Evolutionary conservation across 2,329 filamentous ascomycete species (phyloP).

Genomic region (Aspergillus awamori): DNA sequence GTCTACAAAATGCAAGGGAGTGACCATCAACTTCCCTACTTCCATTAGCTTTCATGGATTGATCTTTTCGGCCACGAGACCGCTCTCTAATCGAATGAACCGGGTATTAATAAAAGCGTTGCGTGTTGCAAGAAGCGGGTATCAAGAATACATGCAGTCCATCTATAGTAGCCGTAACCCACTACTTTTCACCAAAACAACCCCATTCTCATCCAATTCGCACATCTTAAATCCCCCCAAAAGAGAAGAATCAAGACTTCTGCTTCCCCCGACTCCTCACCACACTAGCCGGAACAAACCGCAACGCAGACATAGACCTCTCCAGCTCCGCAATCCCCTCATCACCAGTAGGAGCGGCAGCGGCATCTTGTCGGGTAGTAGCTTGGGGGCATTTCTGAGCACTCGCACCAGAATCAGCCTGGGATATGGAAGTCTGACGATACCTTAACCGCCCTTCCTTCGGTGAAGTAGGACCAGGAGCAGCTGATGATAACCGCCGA

Average conservation of each 20-base stretch:
- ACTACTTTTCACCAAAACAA: not conserved
- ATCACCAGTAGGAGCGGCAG: constrained; percentile 18
- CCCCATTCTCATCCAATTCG: not conserved
- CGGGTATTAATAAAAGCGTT: no score
- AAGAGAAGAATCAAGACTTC: constrained; percentile 11
- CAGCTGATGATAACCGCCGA: constrained; percentile 42
- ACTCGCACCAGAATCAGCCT: not conserved
- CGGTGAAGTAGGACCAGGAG: constrained; percentile 27
- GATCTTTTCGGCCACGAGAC: not conserved
- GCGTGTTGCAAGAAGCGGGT: no score
- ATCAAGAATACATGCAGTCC: no score
- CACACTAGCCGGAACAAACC: constrained; percentile 49
- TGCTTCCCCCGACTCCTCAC: constrained; percentile 27
- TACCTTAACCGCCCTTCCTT: constrained; percentile 39
- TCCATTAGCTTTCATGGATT: not conserved
- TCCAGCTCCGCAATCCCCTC: constrained; percentile 43
- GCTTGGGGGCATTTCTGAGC: not conserved
- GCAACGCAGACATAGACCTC: constrained; percentile 48
- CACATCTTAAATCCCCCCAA: not conserved
- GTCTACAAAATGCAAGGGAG: not conserved
- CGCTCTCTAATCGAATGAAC: no score
- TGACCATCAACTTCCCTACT: not conserved
- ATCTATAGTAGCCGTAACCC: not conserved
- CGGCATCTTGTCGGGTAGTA: not conserved
- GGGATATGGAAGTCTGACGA: constrained; percentile 34